Evolutionary conservation across 129 eudicot genomes (phyloP), one percentile per base, ranked within the genome.

Genomic region (Flaveria robusta): DNA sequence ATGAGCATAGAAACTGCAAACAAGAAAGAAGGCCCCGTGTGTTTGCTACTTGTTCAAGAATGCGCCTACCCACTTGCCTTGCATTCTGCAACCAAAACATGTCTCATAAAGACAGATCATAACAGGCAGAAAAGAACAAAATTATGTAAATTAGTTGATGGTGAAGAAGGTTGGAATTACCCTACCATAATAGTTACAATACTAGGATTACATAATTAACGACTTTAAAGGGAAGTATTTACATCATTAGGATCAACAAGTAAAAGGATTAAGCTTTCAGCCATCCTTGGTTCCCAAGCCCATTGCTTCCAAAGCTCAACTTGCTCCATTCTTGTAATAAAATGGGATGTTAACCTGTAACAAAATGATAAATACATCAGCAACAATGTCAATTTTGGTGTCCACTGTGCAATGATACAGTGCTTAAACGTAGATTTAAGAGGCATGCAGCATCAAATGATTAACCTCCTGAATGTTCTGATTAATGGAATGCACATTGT

Each of bases 211-310:
- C 74, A 65, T 52, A 45, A 37, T 51, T 49, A 71, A 77, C 64
- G 70, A 72, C 68, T 72, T 39, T 18, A 31, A 62, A 54, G 62
- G 52, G 46, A 37, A 54, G 64, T 64, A 74, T 34, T 90, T 91
- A 94, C 98, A 87, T 94, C 98, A 77, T 87, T 90, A 34, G 97
- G 96, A 78, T 94, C 98, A 84, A 89, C 91, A 79, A 94, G 93
- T 80, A 91, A 75, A 71, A 91, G 98, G 60, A 94, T 87, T 83
- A 94, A 73, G 87, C 93, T 88, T 74, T 86, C 91, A 72, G 91
- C 86, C 96, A 94, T 94, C 85, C 89, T 85, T 41, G 98, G 91
- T 66, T 94, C 98, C 98, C 98, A 94, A 60, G 84, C 83, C 98
- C 97, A 91, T 80, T 87, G 93, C 86, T 85, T 91, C 83, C 74